Conservation (phyloP, 371 early-diverging fungal species). For the Apophysomyces trapeziformis region DNA sequence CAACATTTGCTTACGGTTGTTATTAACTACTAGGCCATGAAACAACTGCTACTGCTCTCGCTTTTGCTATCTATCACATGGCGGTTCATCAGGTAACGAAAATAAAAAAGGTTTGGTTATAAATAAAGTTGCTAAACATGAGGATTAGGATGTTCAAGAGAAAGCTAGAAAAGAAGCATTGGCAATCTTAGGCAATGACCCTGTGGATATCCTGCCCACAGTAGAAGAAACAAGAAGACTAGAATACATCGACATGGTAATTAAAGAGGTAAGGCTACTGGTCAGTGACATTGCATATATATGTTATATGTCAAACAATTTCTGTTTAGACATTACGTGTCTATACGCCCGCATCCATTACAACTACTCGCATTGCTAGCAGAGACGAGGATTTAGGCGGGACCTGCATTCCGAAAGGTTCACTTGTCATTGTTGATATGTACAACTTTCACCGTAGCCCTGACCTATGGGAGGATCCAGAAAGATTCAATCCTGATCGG, state of each 20-base stretch:
- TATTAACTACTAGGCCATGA: slow-evolving; percentile 20
- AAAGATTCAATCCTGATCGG: slow-evolving; percentile 51
- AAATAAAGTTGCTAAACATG: slow-evolving; percentile 5
- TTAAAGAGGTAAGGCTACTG: slow-evolving; percentile 23
- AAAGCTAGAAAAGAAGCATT: slow-evolving; percentile 23
- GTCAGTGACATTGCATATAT: not conserved
- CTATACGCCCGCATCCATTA: slow-evolving; percentile 7
- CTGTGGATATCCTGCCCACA: slow-evolving; percentile 29
- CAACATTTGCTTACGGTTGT: not conserved
- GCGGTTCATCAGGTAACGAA: slow-evolving; percentile 29
- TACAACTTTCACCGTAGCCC: slow-evolving; percentile 32
- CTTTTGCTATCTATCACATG: slow-evolving; percentile 33
- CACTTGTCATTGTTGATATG: slow-evolving; percentile 16
- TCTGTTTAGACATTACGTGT: slow-evolving; percentile 3
- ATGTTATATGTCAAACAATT: not conserved
- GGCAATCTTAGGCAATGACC: slow-evolving; percentile 19
- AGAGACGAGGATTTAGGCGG: slow-evolving; percentile 19
- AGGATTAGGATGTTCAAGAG: slow-evolving; percentile 16
- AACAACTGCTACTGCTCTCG: slow-evolving; percentile 34
- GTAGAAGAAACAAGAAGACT: slow-evolving; percentile 24
- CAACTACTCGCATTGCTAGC: slow-evolving; percentile 6
- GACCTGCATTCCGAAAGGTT: slow-evolving; percentile 18
- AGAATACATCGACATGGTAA: slow-evolving; percentile 26
- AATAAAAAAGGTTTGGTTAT: not conserved
- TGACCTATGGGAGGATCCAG: slow-evolving; percentile 37